These are phyloP conservation scores for Sparassis latifolia DNA, from an alignment of 1,284 basidiomycete species.

Conservation along the genomic window DNA sequence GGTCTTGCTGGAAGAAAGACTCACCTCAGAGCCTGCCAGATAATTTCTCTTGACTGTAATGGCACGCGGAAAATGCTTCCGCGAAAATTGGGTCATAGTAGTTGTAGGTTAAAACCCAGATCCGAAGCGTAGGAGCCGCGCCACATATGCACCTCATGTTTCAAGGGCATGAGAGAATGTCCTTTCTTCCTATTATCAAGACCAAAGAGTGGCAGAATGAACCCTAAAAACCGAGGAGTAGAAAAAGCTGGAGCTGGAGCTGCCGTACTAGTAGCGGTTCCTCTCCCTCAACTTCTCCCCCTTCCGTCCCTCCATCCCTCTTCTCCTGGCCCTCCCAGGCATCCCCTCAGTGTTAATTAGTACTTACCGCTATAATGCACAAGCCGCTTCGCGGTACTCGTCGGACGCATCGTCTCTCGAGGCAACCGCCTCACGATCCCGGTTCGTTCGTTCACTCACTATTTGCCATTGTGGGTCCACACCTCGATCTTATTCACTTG, in stretches of 20 bases:
- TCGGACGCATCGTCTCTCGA: constrained; percentile 32
- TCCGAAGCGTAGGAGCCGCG: too few species aligned
- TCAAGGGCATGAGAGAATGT: too few species aligned
- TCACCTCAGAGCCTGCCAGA: too few species aligned
- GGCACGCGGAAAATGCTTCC: too few species aligned
- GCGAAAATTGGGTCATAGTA: too few species aligned
- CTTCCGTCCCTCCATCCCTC: neutral
- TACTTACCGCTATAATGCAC: constrained; percentile 18
- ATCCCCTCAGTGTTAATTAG: constrained; percentile 2
- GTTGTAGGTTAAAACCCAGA: too few species aligned
- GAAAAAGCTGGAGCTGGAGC: neutral
- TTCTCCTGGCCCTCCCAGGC: neutral
- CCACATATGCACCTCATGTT: too few species aligned
- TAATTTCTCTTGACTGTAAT: too few species aligned
- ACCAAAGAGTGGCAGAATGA: neutral
- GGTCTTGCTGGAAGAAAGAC: too few species aligned
- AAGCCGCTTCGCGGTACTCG: constrained; percentile 27
- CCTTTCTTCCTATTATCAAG: too few species aligned
- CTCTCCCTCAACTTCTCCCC: constrained; percentile 1
- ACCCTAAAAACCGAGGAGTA: neutral
- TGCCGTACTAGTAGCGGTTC: neutral
- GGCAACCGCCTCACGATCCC: constrained; percentile 24
- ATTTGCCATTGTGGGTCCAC: constrained; percentile 3
- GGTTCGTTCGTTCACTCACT: neutral
- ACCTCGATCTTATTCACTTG: constrained; percentile 9